Percentiles rank a stretch among this genome's conserved stretches.
Conservation (phyloP, 139 green algal genomes). For the Chlorella ohadii region DNA sequence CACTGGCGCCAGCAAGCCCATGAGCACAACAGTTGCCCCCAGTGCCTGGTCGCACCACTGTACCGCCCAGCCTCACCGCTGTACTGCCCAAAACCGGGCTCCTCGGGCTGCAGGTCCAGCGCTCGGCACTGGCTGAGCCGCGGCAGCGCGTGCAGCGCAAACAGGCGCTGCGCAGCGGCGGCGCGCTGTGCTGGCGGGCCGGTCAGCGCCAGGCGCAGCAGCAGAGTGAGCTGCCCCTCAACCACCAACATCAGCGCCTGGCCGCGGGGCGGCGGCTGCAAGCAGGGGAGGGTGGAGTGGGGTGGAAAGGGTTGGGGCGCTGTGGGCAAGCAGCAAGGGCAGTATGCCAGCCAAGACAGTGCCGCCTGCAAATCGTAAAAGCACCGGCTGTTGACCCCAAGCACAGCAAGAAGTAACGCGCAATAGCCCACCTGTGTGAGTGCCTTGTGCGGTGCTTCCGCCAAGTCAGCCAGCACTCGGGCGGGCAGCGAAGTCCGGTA, state of each 20-base stretch:
- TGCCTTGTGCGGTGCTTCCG: slow-evolving; percentile 17
- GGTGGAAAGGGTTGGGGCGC: neutral
- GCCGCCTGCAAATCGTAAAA: no score
- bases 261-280: slow-evolving; percentile 22
- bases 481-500: slow-evolving; percentile 57
- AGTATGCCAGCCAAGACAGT: no score
- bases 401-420: no score
- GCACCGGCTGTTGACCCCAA: no score
- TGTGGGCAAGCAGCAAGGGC: neutral
- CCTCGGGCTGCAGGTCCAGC: slow-evolving; percentile 64
- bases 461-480: slow-evolving; percentile 59
- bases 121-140: slow-evolving; percentile 50
- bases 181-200: slow-evolving; percentile 20
- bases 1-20: no score
- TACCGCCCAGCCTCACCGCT: neutral
- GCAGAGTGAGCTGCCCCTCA: slow-evolving; percentile 72
- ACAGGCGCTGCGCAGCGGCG: slow-evolving; percentile 64
- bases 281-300: neutral
- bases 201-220: slow-evolving; percentile 63
- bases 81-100: slow-evolving; percentile 40
- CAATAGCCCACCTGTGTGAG: slow-evolving; percentile 38
- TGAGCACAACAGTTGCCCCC: no score
- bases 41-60: no score
- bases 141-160: slow-evolving; percentile 55
- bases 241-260: slow-evolving; percentile 50